A percentile compares a stretch with the other conserved stretches of the same genome.
Conservation (phyloP, 148 eudicot genomes). For the Mesembryanthemum crystallinum region DNA sequence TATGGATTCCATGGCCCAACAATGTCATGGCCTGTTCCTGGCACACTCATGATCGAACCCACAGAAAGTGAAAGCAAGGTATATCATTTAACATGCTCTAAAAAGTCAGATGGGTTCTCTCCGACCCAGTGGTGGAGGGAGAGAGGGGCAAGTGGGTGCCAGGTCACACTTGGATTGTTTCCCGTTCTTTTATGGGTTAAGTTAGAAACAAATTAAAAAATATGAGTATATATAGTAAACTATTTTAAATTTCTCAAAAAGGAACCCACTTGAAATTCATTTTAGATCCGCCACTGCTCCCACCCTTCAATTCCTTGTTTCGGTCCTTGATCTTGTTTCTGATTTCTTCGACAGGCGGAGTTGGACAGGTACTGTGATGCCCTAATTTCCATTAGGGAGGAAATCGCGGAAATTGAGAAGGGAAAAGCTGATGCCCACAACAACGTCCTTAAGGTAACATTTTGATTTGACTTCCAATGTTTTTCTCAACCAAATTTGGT, state of each 20-base stretch:
- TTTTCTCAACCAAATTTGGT: neutral
- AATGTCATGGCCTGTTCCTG: slow-evolving; percentile 99
- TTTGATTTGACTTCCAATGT: neutral
- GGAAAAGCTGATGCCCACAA: slow-evolving; percentile 78
- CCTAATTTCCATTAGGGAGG: slow-evolving; percentile 91
- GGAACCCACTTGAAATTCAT: too few species aligned
- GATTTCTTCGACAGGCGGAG: slow-evolving; percentile 62
- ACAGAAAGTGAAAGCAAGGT: slow-evolving; percentile 99
- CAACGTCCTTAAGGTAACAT: slow-evolving; percentile 89
- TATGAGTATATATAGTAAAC: too few species aligned
- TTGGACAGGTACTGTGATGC: slow-evolving; percentile 93
- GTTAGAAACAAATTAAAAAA: too few species aligned
- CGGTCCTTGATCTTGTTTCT: slow-evolving; percentile 3
- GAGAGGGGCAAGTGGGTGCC: too few species aligned
- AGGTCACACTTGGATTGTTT: too few species aligned
- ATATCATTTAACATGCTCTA: slow-evolving; percentile 7
- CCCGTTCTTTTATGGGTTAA: too few species aligned
- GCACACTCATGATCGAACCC: slow-evolving; percentile 99
- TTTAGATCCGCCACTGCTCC: too few species aligned
- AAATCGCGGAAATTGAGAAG: slow-evolving; percentile 81
- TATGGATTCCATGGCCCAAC: slow-evolving; percentile 98
- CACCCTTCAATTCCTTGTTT: neutral
- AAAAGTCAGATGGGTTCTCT: neutral
- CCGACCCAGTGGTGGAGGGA: neutral
- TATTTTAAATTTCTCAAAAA: too few species aligned